phyloP scores from a whole-genome alignment of 2,329 filamentous ascomycete species.

The Elsinoe batatas region DNA sequence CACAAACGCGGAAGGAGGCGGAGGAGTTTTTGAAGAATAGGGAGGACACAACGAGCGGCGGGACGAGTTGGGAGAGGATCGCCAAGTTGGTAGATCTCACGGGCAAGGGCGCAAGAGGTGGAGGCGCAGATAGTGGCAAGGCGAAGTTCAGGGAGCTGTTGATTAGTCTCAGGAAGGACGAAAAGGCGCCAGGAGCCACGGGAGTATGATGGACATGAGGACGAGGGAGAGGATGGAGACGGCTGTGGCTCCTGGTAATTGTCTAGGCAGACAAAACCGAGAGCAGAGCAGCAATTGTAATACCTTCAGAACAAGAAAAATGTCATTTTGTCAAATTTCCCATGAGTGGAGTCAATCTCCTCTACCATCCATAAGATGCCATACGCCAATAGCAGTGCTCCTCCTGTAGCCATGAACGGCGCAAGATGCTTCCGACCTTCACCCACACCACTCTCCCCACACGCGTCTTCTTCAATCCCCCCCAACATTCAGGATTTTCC shows the following conservation, averaged over 20 bases:
- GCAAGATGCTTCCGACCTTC: too few relatives aligned
- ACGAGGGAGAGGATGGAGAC: not conserved
- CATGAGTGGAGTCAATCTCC: constrained; percentile 4
- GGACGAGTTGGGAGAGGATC: constrained; percentile 97
- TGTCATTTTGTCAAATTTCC: not conserved
- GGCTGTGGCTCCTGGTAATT: too few relatives aligned
- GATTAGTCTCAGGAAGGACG: constrained; percentile 80
- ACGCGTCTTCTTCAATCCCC: too few relatives aligned
- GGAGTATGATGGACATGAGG: constrained; percentile 27
- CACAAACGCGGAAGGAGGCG: constrained; percentile 81
- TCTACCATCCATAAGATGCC: not conserved
- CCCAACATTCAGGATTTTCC: too few relatives aligned
- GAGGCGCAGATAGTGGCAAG: constrained; percentile 84
- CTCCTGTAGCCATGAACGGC: too few relatives aligned
- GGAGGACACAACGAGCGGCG: constrained; percentile 87
- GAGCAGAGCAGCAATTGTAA: not conserved
- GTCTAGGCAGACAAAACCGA: not conserved
- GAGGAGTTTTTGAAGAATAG: constrained; percentile 82
- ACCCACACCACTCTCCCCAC: too few relatives aligned
- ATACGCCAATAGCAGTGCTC: constrained; percentile 1
- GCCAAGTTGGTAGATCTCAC: constrained; percentile 95
- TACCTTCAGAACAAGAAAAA: constrained; percentile 4
- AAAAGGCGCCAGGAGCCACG: constrained; percentile 61
- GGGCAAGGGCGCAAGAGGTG: constrained; percentile 80
- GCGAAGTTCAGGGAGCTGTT: constrained; percentile 90